Evolutionary conservation across 768 basidiomycete genomes (phyloP).

Genomic region (Phanerochaete sordida): DNA sequence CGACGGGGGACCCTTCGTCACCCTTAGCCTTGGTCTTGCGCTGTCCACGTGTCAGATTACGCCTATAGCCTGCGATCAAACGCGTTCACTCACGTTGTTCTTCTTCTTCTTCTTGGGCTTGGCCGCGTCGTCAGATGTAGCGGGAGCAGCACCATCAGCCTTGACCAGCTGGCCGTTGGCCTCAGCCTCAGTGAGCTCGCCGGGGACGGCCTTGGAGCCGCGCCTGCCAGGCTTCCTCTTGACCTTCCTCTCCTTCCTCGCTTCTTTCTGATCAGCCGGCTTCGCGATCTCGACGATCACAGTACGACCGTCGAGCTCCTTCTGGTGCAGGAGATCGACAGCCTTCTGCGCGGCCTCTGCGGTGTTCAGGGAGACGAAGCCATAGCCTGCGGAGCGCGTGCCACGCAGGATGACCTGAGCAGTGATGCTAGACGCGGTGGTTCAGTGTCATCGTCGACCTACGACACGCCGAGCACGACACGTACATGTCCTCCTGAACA

Average conservation of each 20-base stretch:
- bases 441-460: constrained; percentile 4
- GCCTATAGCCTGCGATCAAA: constrained; percentile 13
- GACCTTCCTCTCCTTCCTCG: constrained; percentile 72
- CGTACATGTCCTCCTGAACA: constrained; percentile 84
- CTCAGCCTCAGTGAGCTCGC: constrained; percentile 88
- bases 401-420: constrained; percentile 87
- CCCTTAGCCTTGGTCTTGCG: constrained; percentile 35
- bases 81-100: constrained; percentile 42
- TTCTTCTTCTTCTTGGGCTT: constrained; percentile 84
- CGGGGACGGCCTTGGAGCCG: constrained; percentile 81
- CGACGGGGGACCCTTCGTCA: constrained; percentile 20
- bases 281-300: constrained; percentile 93
- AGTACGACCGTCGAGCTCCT: constrained; percentile 84
- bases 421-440: constrained; percentile 51
- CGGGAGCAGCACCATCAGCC: constrained; percentile 48
- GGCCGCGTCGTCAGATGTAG: constrained; percentile 48
- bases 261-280: constrained; percentile 85
- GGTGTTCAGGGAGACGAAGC: constrained; percentile 82
- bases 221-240: constrained; percentile 85
- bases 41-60: constrained; percentile 34
- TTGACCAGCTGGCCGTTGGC: constrained; percentile 69
- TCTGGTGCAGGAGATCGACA: constrained; percentile 80
- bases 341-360: constrained; percentile 84
- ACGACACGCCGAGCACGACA: constrained; percentile 31
- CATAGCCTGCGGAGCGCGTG: constrained; percentile 85